These are phyloP conservation scores for Diaporthe sp. DNA, from an alignment of 2,329 filamentous ascomycete genomes.

Conservation along the genomic window DNA sequence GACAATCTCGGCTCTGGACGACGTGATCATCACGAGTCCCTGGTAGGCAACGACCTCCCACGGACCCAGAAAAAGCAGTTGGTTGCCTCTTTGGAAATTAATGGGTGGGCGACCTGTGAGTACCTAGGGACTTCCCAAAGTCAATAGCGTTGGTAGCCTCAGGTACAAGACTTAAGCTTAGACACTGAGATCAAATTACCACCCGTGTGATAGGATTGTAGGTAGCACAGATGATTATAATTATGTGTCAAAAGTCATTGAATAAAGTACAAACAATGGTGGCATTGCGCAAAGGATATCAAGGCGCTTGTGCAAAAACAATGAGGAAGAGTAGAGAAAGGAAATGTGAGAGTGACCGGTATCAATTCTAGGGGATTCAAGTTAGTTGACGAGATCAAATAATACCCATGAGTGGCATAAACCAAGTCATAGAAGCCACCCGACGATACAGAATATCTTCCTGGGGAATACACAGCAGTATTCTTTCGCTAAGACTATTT, in stretches of 20 bases:
- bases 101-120: not conserved
- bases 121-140: not conserved
- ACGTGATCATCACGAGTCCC: not conserved
- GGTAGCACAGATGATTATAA: too few relatives aligned
- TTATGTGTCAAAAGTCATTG: too few relatives aligned
- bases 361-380: not conserved
- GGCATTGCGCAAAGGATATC: too few relatives aligned
- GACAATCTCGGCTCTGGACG: constrained; percentile 11
- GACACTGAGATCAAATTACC: not conserved
- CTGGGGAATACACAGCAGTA: too few relatives aligned
- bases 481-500: not conserved
- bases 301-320: too few relatives aligned
- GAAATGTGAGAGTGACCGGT: not conserved
- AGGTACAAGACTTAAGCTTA: not conserved
- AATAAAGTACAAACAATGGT: too few relatives aligned
- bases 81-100: not conserved
- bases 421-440: not conserved
- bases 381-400: too few relatives aligned
- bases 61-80: not conserved
- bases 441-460: too few relatives aligned
- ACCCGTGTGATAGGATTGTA: not conserved
- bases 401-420: not conserved
- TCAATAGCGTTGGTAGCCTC: not conserved
- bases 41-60: not conserved
- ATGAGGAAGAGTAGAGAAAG: not conserved